Conservation (phyloP, 2,329 filamentous ascomycete species). For the Ustulina deusta region DNA sequence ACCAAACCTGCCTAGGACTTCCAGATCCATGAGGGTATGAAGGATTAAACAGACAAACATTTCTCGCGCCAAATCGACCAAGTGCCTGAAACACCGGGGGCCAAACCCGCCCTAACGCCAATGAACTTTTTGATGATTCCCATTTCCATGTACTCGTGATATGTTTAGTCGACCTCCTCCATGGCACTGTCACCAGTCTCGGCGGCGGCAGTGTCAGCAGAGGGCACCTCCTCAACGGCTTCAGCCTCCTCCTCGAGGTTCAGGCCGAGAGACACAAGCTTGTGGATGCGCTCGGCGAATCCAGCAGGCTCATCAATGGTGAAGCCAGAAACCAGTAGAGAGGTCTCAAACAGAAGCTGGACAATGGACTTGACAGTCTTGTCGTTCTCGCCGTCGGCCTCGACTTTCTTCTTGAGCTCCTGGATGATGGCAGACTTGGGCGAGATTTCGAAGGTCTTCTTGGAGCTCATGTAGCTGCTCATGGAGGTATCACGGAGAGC, state of each 20-base stretch:
- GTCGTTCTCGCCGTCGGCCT: constrained; percentile 97
- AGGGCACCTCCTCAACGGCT: constrained; percentile 72
- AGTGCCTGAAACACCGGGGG: constrained; percentile 51
- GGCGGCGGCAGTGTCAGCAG: constrained; percentile 69
- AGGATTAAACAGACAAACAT: constrained; percentile 47
- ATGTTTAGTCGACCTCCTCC: constrained; percentile 97
- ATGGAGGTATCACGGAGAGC: constrained; percentile 99
- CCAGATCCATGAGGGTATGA: constrained; percentile 48
- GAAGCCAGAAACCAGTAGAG: constrained; percentile 97
- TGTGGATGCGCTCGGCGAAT: constrained; percentile 99
- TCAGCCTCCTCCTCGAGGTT: constrained; percentile 96
- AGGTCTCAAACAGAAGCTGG: constrained; percentile 98
- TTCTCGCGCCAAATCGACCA: constrained; percentile 47
- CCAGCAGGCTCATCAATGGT: constrained; percentile 98
- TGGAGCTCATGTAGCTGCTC: constrained; percentile 99
- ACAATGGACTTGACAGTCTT: constrained; percentile 99
- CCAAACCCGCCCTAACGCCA: constrained; percentile 57
- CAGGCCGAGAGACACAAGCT: constrained; percentile 96
- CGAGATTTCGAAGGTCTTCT: constrained; percentile 99
- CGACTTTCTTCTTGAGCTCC: constrained; percentile 99
- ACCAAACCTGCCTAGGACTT: constrained; percentile 30
- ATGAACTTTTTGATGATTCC: constrained; percentile 58
- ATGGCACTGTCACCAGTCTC: constrained; percentile 91
- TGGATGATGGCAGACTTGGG: constrained; percentile 97
- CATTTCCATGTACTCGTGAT: constrained; percentile 46